phyloP scores from a whole-genome alignment of 768 basidiomycete genomes.

The Dentipellis fragilis region DNA sequence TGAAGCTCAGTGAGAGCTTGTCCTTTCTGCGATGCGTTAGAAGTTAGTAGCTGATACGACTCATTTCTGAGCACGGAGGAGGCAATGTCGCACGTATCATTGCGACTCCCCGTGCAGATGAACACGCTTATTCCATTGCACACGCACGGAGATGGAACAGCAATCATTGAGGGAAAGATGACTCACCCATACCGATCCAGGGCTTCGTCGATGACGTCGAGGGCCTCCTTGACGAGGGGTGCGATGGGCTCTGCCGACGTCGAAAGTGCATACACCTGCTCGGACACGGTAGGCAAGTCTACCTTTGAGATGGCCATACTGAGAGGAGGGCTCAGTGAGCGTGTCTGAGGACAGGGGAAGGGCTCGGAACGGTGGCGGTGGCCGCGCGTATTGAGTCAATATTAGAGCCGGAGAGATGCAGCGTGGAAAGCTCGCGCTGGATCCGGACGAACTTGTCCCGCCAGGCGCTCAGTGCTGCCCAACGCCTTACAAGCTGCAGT shows the following conservation, averaged over 20 bases:
- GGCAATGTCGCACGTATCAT: not conserved
- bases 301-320: constrained; percentile 18
- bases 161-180: constrained; percentile 6
- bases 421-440: no score
- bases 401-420: no score
- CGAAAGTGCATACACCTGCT: constrained; percentile 55
- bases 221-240: constrained; percentile 61
- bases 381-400: not conserved
- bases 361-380: no score
- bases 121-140: no score
- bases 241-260: constrained; percentile 44
- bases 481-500: no score
- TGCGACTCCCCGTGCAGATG: not conserved
- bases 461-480: no score
- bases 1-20: constrained; percentile 83
- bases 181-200: constrained; percentile 78
- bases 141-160: not conserved
- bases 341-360: not conserved
- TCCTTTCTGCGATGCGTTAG: constrained; percentile 41
- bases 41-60: no score
- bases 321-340: not conserved
- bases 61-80: no score
- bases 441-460: no score
- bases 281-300: constrained; percentile 42
- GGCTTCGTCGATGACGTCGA: constrained; percentile 71